Percentiles rank a stretch among this genome's conserved stretches.
phyloP scores from a whole-genome alignment of 352 stramenopile genomes.

The Phytophthora sp. region DNA sequence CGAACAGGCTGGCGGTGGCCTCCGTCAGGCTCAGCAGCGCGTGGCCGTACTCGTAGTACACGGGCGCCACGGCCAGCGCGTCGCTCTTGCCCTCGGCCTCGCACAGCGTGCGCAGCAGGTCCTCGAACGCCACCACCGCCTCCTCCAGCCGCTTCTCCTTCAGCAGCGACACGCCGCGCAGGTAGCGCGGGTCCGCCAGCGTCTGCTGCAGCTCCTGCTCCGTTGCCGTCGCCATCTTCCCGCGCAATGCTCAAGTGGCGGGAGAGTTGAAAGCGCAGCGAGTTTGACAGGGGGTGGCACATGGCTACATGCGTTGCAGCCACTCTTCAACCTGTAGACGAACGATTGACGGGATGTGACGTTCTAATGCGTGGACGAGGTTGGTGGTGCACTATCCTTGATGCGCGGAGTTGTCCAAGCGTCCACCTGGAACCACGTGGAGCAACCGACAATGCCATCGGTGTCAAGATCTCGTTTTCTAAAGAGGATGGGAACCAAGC shows the following conservation, averaged over 20 bases:
- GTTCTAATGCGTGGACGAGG: too few relatives aligned
- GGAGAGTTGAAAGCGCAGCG: constrained; percentile 18
- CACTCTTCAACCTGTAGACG: too few relatives aligned
- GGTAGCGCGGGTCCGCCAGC: constrained; percentile 75
- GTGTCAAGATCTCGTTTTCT: too few relatives aligned
- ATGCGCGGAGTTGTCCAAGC: too few relatives aligned
- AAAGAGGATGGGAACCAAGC: too few relatives aligned
- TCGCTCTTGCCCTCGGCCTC: constrained; percentile 77
- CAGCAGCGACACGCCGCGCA: constrained; percentile 66
- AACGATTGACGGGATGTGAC: too few relatives aligned
- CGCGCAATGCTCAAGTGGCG: neutral
- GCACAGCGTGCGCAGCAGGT: constrained; percentile 84
- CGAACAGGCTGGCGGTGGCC: constrained; percentile 66
- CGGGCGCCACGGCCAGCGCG: constrained; percentile 62
- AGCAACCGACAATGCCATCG: too few relatives aligned
- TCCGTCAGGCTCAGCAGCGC: constrained; percentile 77
- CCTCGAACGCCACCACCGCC: constrained; percentile 74
- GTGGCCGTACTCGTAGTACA: constrained; percentile 89
- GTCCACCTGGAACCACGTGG: too few relatives aligned
- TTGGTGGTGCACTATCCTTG: too few relatives aligned
- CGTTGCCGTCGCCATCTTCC: constrained; percentile 11
- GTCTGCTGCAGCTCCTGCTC: constrained; percentile 56
- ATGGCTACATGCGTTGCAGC: too few relatives aligned
- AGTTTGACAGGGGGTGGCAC: too few relatives aligned
- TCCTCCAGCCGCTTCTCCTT: constrained; percentile 87